Evolutionary conservation across 2,329 filamentous ascomycete genomes (phyloP).

Genomic region (Fusarium continuum): DNA sequence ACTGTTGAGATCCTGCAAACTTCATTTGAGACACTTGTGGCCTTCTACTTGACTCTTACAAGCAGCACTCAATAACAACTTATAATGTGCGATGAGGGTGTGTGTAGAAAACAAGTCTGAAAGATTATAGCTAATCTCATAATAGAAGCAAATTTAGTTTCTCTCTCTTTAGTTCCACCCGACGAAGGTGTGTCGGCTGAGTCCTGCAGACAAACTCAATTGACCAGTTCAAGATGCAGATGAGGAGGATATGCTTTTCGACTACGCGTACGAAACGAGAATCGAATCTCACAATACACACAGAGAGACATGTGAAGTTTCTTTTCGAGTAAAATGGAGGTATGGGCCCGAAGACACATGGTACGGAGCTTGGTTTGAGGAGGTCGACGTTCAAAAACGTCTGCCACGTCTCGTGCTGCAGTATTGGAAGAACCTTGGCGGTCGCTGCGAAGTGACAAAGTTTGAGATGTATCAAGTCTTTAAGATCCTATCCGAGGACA

Average conservation of each 20-base stretch:
- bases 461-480: slow-evolving; percentile 6
- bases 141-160: no score
- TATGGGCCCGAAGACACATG: not conserved
- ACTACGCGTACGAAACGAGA: not conserved
- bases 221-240: not conserved
- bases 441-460: not conserved
- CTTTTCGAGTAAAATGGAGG: slow-evolving; percentile 1
- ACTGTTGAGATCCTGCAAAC: no score
- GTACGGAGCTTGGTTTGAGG: not conserved
- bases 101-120: no score
- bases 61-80: no score
- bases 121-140: no score
- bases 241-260: slow-evolving; percentile 8
- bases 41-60: no score
- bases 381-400: not conserved
- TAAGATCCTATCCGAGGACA: slow-evolving; percentile 1
- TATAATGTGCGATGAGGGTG: no score
- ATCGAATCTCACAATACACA: slow-evolving; percentile 6
- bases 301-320: not conserved
- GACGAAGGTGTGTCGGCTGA: not conserved
- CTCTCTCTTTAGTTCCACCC: not conserved
- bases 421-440: slow-evolving; percentile 9
- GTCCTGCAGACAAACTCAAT: not conserved
- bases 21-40: no score
- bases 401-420: not conserved